Conservation (phyloP, 768 basidiomycete species). For the Plicaturopsis crispa region DNA sequence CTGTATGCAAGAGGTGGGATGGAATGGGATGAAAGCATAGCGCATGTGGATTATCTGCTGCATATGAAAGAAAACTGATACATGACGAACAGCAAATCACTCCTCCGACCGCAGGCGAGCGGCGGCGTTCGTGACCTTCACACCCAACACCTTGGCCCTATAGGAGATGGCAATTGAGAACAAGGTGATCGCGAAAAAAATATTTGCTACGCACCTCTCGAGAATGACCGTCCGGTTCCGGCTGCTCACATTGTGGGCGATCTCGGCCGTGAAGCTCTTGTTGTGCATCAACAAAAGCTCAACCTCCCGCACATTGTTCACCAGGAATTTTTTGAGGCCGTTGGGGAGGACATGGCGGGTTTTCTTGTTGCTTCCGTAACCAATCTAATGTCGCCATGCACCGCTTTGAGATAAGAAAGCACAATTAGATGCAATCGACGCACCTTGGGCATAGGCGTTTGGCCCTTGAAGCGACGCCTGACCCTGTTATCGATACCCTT, state of each 20-base stretch:
- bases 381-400: slow-evolving; percentile 38
- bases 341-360: slow-evolving; percentile 95
- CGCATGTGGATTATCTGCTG: slow-evolving; percentile 46
- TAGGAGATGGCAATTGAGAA: too few relatives aligned
- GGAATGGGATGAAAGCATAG: too few relatives aligned
- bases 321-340: slow-evolving; percentile 92
- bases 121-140: slow-evolving; percentile 92
- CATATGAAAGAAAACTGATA: slow-evolving; percentile 35
- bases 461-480: slow-evolving; percentile 91
- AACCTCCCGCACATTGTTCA: slow-evolving; percentile 89
- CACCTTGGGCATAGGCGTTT: slow-evolving; percentile 95
- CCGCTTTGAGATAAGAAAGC: slow-evolving; percentile 2
- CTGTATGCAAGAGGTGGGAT: too few relatives aligned
- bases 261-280: slow-evolving; percentile 91
- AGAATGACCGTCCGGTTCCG: slow-evolving; percentile 89
- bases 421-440: slow-evolving; percentile 13
- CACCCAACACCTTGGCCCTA: slow-evolving; percentile 77
- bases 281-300: slow-evolving; percentile 98
- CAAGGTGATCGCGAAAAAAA: too few relatives aligned
- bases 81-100: slow-evolving; percentile 38
- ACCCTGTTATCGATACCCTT: slow-evolving; percentile 99
- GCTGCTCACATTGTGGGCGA: slow-evolving; percentile 94
- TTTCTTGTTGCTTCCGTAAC: slow-evolving; percentile 92
- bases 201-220: slow-evolving; percentile 53
- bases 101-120: slow-evolving; percentile 96